These are phyloP conservation scores for Colletotrichum cuscutae DNA, from an alignment of 2,329 filamentous ascomycete genomes.

Conservation along the genomic window DNA sequence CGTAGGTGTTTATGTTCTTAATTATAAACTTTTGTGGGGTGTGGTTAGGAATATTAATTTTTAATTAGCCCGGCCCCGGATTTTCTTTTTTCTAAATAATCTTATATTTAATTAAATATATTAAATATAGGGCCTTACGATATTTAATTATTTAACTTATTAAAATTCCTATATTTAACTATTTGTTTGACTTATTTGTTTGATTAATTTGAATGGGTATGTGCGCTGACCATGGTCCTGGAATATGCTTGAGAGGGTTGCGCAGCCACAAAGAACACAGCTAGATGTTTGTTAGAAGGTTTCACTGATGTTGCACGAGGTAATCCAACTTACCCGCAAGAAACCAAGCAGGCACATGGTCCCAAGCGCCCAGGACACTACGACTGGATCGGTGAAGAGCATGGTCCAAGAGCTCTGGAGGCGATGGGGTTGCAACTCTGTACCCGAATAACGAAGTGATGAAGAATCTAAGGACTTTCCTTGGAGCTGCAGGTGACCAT, in stretches of 20 bases:
- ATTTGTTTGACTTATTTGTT: too few species aligned
- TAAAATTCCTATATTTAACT: too few species aligned
- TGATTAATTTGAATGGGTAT: too few species aligned
- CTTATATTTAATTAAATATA: too few species aligned
- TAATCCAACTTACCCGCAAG: neutral
- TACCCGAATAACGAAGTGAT: neutral
- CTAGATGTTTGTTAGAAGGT: neutral
- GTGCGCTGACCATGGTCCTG: conserved; percentile 25
- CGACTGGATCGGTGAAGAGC: neutral
- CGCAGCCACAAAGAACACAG: neutral
- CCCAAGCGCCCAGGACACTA: neutral
- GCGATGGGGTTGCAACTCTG: neutral
- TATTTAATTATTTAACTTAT: too few species aligned
- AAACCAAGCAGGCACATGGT: neutral
- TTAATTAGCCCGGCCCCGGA: too few species aligned
- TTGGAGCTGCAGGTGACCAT: neutral
- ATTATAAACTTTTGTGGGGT: too few species aligned
- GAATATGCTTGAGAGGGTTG: conserved; percentile 17
- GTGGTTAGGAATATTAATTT: too few species aligned
- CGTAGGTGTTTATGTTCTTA: too few species aligned
- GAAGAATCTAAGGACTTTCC: neutral
- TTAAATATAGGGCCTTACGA: too few species aligned
- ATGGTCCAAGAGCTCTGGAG: neutral
- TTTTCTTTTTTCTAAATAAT: too few species aligned
- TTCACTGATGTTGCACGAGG: neutral